Evolutionary conservation across 2,329 filamentous ascomycete species (phyloP).

Genomic region (Aspergillus sp.): DNA sequence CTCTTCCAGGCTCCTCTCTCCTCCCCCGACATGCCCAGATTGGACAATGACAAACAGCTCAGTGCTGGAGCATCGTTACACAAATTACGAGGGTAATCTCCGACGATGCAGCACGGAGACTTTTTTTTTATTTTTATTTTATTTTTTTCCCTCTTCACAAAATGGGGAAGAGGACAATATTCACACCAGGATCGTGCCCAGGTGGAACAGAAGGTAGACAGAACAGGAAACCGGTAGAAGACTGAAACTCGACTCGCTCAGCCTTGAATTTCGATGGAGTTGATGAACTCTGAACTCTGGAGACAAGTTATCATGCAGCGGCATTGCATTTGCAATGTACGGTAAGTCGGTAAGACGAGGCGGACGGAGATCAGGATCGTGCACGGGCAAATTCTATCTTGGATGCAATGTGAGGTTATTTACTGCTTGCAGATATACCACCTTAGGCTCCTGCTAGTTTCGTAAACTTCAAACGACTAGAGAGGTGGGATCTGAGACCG

Average conservation of each 20-base stretch:
- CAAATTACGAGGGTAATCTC: not conserved
- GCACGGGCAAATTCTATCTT: not conserved
- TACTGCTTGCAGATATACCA: constrained; percentile 21
- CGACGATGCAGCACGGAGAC: not conserved
- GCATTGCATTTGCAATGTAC: too few relatives aligned
- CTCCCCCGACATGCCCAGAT: not conserved
- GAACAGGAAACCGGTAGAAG: too few relatives aligned
- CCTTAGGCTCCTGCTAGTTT: not conserved
- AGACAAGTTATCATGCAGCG: too few relatives aligned
- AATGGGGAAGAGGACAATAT: not conserved
- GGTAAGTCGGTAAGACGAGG: not conserved
- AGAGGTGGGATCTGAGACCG: not conserved
- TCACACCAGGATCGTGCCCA: not conserved
- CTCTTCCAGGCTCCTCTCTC: too few relatives aligned
- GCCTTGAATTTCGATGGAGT: too few relatives aligned
- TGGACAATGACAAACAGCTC: not conserved
- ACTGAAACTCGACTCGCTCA: too few relatives aligned
- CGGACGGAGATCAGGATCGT: not conserved
- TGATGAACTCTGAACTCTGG: not conserved
- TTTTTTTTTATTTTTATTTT: not conserved
- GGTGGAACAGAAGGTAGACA: not conserved
- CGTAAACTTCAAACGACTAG: not conserved
- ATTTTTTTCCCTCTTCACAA: not conserved
- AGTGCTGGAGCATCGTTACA: not conserved
- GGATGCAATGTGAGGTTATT: constrained; percentile 29